Evolutionary conservation across 768 basidiomycete species (phyloP).

Genomic region (Saitozyma sp.): DNA sequence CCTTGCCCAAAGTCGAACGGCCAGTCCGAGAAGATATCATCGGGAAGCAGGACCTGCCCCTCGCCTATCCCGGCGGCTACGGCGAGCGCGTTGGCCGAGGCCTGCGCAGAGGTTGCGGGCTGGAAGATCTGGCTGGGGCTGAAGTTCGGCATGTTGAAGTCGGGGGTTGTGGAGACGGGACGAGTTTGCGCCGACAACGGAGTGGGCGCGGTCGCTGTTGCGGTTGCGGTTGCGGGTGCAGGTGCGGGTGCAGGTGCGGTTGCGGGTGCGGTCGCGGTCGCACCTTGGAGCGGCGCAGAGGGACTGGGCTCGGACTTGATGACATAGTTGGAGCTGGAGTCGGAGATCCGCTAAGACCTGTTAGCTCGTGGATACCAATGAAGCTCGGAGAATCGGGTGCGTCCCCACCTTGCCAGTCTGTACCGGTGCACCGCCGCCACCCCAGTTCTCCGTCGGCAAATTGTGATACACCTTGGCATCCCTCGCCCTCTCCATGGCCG

Average conservation of each 20-base stretch:
- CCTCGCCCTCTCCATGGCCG: constrained; percentile 10
- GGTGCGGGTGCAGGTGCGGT: no score
- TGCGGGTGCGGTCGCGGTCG: no score
- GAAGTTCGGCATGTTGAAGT: neutral
- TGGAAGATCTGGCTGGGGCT: neutral
- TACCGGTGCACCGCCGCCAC: neutral
- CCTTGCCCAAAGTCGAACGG: constrained; percentile 31
- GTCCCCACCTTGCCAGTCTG: neutral
- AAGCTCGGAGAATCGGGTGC: no score
- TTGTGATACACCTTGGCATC: constrained; percentile 3
- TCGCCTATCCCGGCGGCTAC: neutral
- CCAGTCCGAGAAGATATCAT: constrained; percentile 36
- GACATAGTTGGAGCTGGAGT: no score
- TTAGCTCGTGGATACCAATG: neutral
- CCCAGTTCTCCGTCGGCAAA: neutral
- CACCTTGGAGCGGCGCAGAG: no score
- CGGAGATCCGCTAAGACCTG: neutral
- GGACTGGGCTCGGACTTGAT: no score
- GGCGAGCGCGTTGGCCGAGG: neutral
- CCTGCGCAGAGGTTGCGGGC: constrained; percentile 1
- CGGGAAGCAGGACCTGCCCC: constrained; percentile 23
- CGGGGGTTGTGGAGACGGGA: no score
- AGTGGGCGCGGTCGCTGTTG: no score
- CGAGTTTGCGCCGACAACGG: no score
- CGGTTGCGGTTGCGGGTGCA: no score